phyloP scores from a whole-genome alignment of 2,329 filamentous ascomycete species.

The Trichoderma oligosporum region DNA sequence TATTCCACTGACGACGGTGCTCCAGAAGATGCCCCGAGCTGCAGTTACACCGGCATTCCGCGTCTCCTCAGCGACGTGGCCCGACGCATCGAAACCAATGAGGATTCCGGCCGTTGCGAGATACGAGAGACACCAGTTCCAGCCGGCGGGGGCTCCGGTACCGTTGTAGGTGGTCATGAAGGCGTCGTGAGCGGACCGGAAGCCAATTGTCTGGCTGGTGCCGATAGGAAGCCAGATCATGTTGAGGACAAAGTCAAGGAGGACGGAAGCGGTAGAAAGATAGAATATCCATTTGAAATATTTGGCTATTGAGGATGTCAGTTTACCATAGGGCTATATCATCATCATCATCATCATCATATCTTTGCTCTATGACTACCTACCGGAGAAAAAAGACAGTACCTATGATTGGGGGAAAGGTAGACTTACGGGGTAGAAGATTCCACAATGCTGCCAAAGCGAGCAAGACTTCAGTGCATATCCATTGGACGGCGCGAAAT shows the following conservation, averaged over 20 bases:
- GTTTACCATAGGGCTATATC: too few relatives aligned
- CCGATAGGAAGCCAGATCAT: constrained; percentile 59
- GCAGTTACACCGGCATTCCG: constrained; percentile 55
- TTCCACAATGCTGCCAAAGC: constrained; percentile 48
- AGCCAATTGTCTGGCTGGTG: constrained; percentile 52
- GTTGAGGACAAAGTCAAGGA: constrained; percentile 57
- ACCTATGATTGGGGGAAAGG: background rate
- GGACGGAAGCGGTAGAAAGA: constrained; percentile 46
- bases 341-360: too few relatives aligned
- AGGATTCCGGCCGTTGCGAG: constrained; percentile 57
- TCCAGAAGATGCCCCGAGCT: constrained; percentile 58
- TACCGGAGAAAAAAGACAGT: background rate
- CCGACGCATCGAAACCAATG: constrained; percentile 59
- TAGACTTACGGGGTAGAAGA: constrained; percentile 46
- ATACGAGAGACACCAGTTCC: constrained; percentile 62
- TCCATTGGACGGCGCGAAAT: constrained; percentile 60
- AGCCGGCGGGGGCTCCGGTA: constrained; percentile 51
- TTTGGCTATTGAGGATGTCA: constrained; percentile 33
- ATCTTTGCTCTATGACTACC: background rate
- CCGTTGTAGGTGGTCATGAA: constrained; percentile 60
- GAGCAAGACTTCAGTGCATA: constrained; percentile 50
- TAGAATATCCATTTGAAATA: constrained; percentile 50
- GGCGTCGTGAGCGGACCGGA: constrained; percentile 55
- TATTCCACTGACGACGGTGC: constrained; percentile 53
- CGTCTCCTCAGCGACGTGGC: constrained; percentile 59